Evolutionary conservation across 1,284 basidiomycete species (phyloP), one percentile per base, ranked within the genome.

Genomic region (Cutaneotrichosporon spelunceum): DNA sequence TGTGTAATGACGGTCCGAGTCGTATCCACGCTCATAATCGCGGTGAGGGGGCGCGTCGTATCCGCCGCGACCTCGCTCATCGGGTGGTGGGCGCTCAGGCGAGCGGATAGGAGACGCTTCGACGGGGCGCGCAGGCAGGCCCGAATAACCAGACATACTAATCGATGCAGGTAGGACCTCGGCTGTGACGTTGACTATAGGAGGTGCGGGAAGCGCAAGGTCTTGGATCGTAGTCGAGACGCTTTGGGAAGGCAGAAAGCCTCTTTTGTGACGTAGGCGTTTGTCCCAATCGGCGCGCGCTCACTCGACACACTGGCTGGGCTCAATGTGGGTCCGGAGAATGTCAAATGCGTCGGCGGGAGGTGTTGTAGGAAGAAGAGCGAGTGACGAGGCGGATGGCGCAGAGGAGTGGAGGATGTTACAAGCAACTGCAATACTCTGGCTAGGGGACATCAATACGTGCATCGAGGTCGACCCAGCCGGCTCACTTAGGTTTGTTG

Each of bases 1-100:
- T 9, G 11, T 16, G 23, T 53, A 36, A 34, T 53, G 34, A 7
- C 52, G 52, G 21, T 53, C 52, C 13, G 16, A 36, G n/a, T 29
- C 48, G 48, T 29, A 29, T n/a, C 26, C 48, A 30, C 52, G 52
- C 33, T 53, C 52, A 21, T 39, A 53, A 34, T 53, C 52, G 23
- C 52, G 52, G 23, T 36, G 52, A 4, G 52, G 52, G n/a, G 52
- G 52, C n/a, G 34, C 52, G 52, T 53, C 52, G 52, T 53, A 53
- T 4, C 52, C 52, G 9, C 33, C 29, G 6, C 50, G 50, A 8
- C 27, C 16, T 4, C 34, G 34, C 14, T 36, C 33, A 11, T 39
- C 52, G 34, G 23, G 21, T 8, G 21, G 33, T 16, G 19, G 19
- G 50, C 52, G 52, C 30, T 53, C 52, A 16, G 52, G 52, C 52